phyloP scores from a whole-genome alignment of 2,329 filamentous ascomycete species.

The Thielaviopsis punctulata region DNA sequence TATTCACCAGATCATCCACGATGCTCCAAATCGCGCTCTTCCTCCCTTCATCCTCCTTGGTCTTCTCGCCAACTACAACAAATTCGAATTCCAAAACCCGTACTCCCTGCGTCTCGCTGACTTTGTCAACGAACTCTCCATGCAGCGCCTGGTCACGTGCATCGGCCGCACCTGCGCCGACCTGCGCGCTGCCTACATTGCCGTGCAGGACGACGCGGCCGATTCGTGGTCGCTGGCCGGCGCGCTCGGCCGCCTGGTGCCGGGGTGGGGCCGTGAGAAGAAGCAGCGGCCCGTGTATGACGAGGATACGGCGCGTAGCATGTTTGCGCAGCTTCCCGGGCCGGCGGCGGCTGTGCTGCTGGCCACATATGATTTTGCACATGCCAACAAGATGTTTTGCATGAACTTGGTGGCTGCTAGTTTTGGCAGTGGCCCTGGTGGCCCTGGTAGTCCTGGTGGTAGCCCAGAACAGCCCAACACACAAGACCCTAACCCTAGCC shows the following conservation, averaged over 20 bases:
- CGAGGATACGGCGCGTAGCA: slow-evolving; percentile 62
- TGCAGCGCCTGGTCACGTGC: slow-evolving; percentile 62
- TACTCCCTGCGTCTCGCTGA: slow-evolving; percentile 84
- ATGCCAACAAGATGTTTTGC: slow-evolving; percentile 91
- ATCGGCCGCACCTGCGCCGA: slow-evolving; percentile 55
- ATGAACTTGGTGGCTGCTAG: slow-evolving; percentile 56
- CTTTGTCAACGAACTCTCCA: slow-evolving; percentile 82
- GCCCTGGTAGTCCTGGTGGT: neutral
- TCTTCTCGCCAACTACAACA: slow-evolving; percentile 92
- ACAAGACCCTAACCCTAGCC: neutral
- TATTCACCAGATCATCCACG: slow-evolving; percentile 55
- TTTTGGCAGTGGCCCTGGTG: slow-evolving; percentile 35
- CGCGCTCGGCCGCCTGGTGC: slow-evolving; percentile 69
- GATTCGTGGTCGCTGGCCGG: slow-evolving; percentile 74
- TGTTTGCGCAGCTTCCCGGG: slow-evolving; percentile 63
- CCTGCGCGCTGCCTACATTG: slow-evolving; percentile 60
- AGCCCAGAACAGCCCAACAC: neutral
- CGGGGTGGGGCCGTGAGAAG: slow-evolving; percentile 46
- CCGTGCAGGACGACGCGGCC: slow-evolving; percentile 75
- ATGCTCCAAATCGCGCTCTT: slow-evolving; percentile 50
- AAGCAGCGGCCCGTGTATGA: slow-evolving; percentile 40
- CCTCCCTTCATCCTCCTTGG: slow-evolving; percentile 72
- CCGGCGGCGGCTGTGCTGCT: slow-evolving; percentile 52
- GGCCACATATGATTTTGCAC: slow-evolving; percentile 79
- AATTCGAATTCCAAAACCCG: slow-evolving; percentile 95